Conservation (phyloP, 495 filamentous ascomycete species). For the Cercophora scortea region DNA sequence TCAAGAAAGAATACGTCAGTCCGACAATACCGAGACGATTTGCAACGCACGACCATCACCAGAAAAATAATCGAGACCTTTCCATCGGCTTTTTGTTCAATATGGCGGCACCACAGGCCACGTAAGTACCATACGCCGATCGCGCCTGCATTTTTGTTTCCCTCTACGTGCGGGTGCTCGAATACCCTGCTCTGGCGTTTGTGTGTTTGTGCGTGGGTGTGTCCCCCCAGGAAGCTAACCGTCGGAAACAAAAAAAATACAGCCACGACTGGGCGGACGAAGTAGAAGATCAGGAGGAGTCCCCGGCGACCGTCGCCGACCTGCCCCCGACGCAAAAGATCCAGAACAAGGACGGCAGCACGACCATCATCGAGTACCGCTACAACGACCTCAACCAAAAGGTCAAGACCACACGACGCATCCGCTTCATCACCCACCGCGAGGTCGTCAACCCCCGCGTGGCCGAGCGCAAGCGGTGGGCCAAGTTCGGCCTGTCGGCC, state of each 20-base stretch:
- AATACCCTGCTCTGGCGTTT: too few relatives aligned
- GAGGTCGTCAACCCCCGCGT: conserved; percentile 95
- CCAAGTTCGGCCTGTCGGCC: conserved; percentile 71
- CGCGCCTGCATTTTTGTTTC: too few relatives aligned
- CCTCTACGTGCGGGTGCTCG: too few relatives aligned
- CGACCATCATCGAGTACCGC: conserved; percentile 84
- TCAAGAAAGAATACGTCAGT: neutral
- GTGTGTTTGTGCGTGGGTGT: neutral
- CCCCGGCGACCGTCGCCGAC: conserved; percentile 57
- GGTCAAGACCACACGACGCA: conserved; percentile 90
- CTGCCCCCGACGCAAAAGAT: conserved; percentile 81
- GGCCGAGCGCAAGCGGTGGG: conserved; percentile 83
- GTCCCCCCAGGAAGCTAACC: neutral
- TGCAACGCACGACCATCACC: neutral
- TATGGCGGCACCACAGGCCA: neutral
- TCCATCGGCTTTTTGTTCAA: neutral
- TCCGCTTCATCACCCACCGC: conserved; percentile 79
- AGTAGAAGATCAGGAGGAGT: conserved; percentile 72
- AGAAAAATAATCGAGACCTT: neutral
- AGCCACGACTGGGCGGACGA: conserved; percentile 90
- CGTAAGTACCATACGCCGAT: neutral
- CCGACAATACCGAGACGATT: neutral
- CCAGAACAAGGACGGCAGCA: conserved; percentile 94
- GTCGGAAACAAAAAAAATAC: neutral
- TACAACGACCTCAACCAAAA: conserved; percentile 91